These are phyloP conservation scores for Viola odorata DNA, from an alignment of 345 rosid genomes.

Conservation along the genomic window DNA sequence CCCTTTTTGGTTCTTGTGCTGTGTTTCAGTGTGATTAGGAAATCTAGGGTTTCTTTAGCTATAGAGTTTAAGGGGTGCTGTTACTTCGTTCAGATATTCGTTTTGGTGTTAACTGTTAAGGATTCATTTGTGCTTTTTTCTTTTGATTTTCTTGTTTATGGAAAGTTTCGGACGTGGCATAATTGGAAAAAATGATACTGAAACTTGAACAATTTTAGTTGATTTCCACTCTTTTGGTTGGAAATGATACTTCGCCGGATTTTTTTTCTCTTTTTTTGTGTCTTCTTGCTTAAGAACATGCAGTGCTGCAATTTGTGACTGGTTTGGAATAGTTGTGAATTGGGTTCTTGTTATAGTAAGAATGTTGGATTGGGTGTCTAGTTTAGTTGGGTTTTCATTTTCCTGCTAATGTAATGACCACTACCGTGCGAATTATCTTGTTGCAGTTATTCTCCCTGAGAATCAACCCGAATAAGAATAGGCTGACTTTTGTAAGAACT, in stretches of 20 bases:
- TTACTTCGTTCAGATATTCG: background rate
- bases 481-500: constrained; percentile 15
- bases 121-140: background rate
- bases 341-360: too few relatives aligned
- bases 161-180: too few relatives aligned
- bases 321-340: too few relatives aligned
- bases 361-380: too few relatives aligned
- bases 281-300: background rate
- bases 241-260: too few relatives aligned
- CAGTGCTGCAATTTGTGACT: background rate
- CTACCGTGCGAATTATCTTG: too few relatives aligned
- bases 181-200: too few relatives aligned
- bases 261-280: background rate
- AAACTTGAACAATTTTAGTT: too few relatives aligned
- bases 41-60: background rate
- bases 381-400: too few relatives aligned
- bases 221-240: too few relatives aligned
- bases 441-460: constrained; percentile 37
- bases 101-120: background rate
- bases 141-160: background rate
- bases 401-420: too few relatives aligned
- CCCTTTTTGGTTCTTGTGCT: background rate
- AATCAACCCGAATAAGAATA: constrained; percentile 34
- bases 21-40: background rate
- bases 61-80: background rate